A percentile compares a stretch with the other conserved stretches of the same genome.
Evolutionary conservation across 495 filamentous ascomycete species (phyloP).

Genomic region (Amorphotheca resinae): DNA sequence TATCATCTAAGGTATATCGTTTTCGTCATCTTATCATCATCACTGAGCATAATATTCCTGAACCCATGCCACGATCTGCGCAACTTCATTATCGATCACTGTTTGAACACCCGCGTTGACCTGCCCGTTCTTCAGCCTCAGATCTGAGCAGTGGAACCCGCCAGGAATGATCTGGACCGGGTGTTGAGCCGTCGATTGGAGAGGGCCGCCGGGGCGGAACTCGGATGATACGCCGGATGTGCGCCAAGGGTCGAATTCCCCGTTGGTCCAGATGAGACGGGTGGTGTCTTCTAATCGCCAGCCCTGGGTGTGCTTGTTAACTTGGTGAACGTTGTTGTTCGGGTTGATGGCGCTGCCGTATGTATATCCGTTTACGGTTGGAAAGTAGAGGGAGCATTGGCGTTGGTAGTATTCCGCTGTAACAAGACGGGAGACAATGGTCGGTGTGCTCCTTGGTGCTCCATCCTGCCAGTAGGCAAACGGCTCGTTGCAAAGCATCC

Average conservation of each 20-base stretch:
- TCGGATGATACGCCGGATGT: constrained; percentile 38
- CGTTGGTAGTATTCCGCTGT: constrained; percentile 43
- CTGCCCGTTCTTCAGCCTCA: constrained; percentile 15
- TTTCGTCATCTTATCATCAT: too few relatives aligned
- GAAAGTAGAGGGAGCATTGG: constrained; percentile 50
- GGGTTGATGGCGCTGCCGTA: constrained; percentile 28
- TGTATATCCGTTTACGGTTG: constrained; percentile 21
- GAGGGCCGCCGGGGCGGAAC: constrained; percentile 42
- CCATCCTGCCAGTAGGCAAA: constrained; percentile 48
- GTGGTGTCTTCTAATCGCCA: constrained; percentile 44
- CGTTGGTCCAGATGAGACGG: constrained; percentile 49
- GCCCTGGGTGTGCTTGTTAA: constrained; percentile 50
- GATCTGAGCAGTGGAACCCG: constrained; percentile 26
- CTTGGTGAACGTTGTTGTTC: constrained; percentile 32
- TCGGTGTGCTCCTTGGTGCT: constrained; percentile 29
- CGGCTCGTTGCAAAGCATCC: constrained; percentile 58
- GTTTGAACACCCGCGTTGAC: constrained; percentile 18
- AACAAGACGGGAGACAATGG: constrained; percentile 46
- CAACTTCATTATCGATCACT: constrained; percentile 19
- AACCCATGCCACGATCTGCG: constrained; percentile 20
- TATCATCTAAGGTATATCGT: too few relatives aligned
- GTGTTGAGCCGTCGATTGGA: constrained; percentile 27
- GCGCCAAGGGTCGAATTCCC: constrained; percentile 50
- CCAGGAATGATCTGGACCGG: constrained; percentile 44
- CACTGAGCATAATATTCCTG: constrained; percentile 4